These are phyloP conservation scores for Colletotrichum musicola DNA, from an alignment of 2,329 filamentous ascomycete species.

Conservation along the genomic window DNA sequence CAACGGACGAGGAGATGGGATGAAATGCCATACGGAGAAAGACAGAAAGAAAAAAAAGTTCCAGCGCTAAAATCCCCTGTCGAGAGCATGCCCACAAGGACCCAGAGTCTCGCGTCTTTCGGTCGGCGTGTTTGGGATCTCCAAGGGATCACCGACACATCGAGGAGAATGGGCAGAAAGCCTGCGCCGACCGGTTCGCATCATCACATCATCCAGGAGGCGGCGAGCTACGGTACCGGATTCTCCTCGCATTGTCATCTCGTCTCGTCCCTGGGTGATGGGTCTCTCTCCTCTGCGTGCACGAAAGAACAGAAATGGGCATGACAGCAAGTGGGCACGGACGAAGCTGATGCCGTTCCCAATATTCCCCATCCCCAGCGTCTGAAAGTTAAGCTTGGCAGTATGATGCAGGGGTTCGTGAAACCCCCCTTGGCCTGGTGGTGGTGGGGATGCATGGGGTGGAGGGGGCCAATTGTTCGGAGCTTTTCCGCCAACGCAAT, in stretches of 20 bases:
- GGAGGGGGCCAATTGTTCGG: conserved; percentile 8
- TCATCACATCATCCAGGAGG: conserved; percentile 10
- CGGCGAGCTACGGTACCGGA: background rate
- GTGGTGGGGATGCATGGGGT: conserved; percentile 6
- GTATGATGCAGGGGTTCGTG: conserved; percentile 36
- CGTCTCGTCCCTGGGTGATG: too few relatives aligned
- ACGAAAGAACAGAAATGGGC: background rate
- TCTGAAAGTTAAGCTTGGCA: conserved; percentile 38
- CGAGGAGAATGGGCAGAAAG: background rate
- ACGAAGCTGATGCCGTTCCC: conserved; percentile 20
- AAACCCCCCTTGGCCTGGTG: conserved; percentile 26
- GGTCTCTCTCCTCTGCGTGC: too few relatives aligned
- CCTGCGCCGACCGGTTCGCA: too few relatives aligned
- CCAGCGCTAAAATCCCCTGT: background rate
- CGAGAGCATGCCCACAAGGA: background rate
- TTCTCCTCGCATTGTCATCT: background rate
- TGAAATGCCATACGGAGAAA: background rate
- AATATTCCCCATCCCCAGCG: conserved; percentile 19
- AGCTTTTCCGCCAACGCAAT: conserved; percentile 23
- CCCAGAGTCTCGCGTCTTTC: background rate
- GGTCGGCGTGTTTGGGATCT: conserved; percentile 29
- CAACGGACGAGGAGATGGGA: conserved; percentile 10
- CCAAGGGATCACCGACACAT: conserved; percentile 27
- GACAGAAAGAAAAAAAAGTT: background rate
- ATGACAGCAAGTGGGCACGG: conserved; percentile 28